Evolutionary conservation across 2,329 filamentous ascomycete species (phyloP).

Genomic region (Colletotrichum falcatum): DNA sequence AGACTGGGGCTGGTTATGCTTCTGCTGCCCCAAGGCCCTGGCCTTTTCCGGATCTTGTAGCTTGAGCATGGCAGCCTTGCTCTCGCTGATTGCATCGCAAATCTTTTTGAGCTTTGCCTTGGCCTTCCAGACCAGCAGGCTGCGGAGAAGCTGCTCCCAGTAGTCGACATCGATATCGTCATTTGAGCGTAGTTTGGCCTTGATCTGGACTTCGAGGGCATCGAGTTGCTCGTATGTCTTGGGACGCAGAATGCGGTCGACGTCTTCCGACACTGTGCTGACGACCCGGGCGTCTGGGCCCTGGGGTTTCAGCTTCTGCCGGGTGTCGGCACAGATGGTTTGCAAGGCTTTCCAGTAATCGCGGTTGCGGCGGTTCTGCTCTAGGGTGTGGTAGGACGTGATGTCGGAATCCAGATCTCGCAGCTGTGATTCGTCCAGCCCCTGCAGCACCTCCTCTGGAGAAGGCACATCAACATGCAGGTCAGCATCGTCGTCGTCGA

Average conservation of each 20-base stretch:
- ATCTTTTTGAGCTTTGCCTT: slow-evolving; percentile 85
- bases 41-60: slow-evolving; percentile 78
- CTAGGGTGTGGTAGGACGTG: slow-evolving; percentile 80
- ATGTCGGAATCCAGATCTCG: slow-evolving; percentile 86
- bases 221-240: slow-evolving; percentile 92
- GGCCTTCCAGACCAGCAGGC: slow-evolving; percentile 90
- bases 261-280: slow-evolving; percentile 85
- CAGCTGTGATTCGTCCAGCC: slow-evolving; percentile 75
- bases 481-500: slow-evolving; percentile 87
- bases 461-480: slow-evolving; percentile 79
- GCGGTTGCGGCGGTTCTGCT: slow-evolving; percentile 80
- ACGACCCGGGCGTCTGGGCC: slow-evolving; percentile 78
- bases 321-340: slow-evolving; percentile 82
- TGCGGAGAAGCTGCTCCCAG: slow-evolving; percentile 92
- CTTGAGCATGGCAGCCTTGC: slow-evolving; percentile 67
- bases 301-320: slow-evolving; percentile 72
- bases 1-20: slow-evolving; percentile 49
- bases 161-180: slow-evolving; percentile 97
- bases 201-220: slow-evolving; percentile 87
- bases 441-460: slow-evolving; percentile 84
- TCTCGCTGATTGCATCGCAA: slow-evolving; percentile 79
- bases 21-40: slow-evolving; percentile 46
- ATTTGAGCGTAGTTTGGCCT: slow-evolving; percentile 84
- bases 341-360: slow-evolving; percentile 96
- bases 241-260: slow-evolving; percentile 86